Conservation (phyloP, 2,329 filamentous ascomycete species). For the Rhynchosporium secalis region DNA sequence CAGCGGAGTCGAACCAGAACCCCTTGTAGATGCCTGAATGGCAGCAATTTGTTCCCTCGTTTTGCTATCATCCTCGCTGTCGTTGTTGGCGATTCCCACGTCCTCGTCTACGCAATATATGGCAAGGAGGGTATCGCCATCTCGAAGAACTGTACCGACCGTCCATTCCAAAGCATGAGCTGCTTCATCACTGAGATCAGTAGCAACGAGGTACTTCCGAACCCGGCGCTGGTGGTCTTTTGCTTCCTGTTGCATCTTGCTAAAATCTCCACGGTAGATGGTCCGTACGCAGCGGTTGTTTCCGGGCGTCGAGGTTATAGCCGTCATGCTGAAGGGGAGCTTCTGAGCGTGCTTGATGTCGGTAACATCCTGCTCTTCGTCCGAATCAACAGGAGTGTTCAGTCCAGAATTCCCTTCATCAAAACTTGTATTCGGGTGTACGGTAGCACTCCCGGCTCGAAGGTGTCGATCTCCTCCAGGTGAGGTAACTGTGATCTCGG, state of each 20-base stretch:
- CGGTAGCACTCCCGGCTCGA: conserved; percentile 54
- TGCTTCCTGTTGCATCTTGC: conserved; percentile 71
- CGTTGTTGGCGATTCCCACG: conserved; percentile 51
- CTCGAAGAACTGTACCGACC: conserved; percentile 88
- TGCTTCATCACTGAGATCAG: conserved; percentile 90
- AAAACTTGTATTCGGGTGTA: conserved; percentile 84
- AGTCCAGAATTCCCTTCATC: conserved; percentile 57
- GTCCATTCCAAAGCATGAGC: conserved; percentile 97
- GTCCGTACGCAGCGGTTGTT: conserved; percentile 83
- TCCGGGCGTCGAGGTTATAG: conserved; percentile 73
- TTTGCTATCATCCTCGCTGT: conserved; percentile 61
- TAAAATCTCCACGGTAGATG: conserved; percentile 85
- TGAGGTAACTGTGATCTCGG: conserved; percentile 64
- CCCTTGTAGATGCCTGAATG: conserved; percentile 55
- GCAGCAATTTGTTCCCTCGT: conserved; percentile 76
- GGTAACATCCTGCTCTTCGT: conserved; percentile 79
- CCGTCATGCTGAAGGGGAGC: conserved; percentile 76
- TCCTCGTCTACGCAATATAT: conserved; percentile 96
- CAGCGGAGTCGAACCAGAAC: conserved; percentile 35
- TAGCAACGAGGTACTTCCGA: conserved; percentile 92
- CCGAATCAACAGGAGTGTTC: conserved; percentile 69
- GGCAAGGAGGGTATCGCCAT: conserved; percentile 90
- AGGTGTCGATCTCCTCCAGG: conserved; percentile 57
- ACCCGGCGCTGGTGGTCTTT: conserved; percentile 76
- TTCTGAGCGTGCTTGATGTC: conserved; percentile 89